Base-by-base conservation (phyloP, 768 basidiomycete species). In the Rhodotorula taiwanensis region DNA sequence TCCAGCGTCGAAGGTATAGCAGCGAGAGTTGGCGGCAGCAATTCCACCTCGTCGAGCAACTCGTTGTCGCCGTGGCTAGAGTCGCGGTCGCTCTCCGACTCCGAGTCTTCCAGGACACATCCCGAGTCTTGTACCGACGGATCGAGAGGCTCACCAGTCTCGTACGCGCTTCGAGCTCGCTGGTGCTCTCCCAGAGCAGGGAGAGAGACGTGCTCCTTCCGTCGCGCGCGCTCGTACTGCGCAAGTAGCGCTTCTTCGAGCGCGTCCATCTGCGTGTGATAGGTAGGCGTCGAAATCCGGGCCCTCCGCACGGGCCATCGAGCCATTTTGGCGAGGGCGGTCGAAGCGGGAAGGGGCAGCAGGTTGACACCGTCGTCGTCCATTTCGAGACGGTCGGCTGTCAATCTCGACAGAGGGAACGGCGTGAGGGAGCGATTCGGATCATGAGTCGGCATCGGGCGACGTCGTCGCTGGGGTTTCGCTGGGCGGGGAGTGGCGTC, bases 301-400 rank as follows among this genome's bases (percentile, higher is more conserved):
- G n/a, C n/a, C n/a, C n/a, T n/a, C n/a, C n/a, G n/a, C 20, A 52
- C 13, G 16, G 63, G 63, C 63, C 63, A 64, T 6, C 63, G 52
- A 18, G 53, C 53, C 53, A 64, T 55, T n/a, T 42, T 42, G 23
- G 30, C 48, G 20, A 64, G 42, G 14, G 33, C 50, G 45, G n/a
- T 3, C 23, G 57, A 41, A 3, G 23, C 31, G 8, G 59, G 64
- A 5, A 66, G 48, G 4, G 34, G 54, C 21, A 66, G 45, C 23
- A 34, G 25, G n/a, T 49, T n/a, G 25, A 25, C 47, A 0, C 44
- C 58, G 27, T 48, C 55, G 5, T 52, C 55, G 45, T 52, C 51
- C 23, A 25, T 34, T n/a, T n/a, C 28, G 33, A 30, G 50, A 33
- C 50, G 50, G 16, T 39, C 10, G 10, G 36, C 36, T 16, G 36